Conservation (phyloP, 2,329 filamentous ascomycete species). For the Dichotomopilus funicola region DNA sequence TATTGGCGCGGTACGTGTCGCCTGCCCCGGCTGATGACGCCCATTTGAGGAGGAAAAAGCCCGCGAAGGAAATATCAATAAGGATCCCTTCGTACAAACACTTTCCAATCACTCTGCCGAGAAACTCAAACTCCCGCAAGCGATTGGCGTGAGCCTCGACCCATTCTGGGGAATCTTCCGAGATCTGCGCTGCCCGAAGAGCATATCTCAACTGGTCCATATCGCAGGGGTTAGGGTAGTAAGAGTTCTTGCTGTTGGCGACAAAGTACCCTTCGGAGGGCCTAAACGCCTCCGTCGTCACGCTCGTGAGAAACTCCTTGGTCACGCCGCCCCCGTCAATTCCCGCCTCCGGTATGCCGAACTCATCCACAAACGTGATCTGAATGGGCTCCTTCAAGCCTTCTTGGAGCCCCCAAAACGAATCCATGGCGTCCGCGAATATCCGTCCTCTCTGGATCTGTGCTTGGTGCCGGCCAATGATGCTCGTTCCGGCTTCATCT, state of each 20-base stretch:
- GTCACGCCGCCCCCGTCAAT: constrained; percentile 97
- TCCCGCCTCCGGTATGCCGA: constrained; percentile 78
- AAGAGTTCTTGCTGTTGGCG: constrained; percentile 75
- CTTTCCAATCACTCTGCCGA: constrained; percentile 89
- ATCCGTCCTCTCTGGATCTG: constrained; percentile 71
- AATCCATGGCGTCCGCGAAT: constrained; percentile 77
- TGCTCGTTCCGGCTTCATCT: constrained; percentile 28
- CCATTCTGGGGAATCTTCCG: constrained; percentile 50
- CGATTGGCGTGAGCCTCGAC: constrained; percentile 52
- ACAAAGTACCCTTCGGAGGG: constrained; percentile 61
- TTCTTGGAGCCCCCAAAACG: constrained; percentile 76
- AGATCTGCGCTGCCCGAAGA: constrained; percentile 45
- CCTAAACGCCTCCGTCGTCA: constrained; percentile 78
- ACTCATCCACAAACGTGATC: constrained; percentile 92
- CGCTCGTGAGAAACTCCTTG: constrained; percentile 89
- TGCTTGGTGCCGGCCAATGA: constrained; percentile 61
- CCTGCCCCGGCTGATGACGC: constrained; percentile 53
- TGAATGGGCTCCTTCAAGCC: constrained; percentile 91
- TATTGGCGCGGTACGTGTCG: constrained; percentile 74
- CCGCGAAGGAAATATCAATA: constrained; percentile 85
- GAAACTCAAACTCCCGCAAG: constrained; percentile 76
- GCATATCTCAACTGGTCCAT: constrained; percentile 61
- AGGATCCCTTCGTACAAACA: constrained; percentile 96
- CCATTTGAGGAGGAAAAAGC: constrained; percentile 97
- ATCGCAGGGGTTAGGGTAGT: constrained; percentile 80